Evolutionary conservation across 2,329 filamentous ascomycete genomes (phyloP).

Genomic region (Aspergillus cejpii): DNA sequence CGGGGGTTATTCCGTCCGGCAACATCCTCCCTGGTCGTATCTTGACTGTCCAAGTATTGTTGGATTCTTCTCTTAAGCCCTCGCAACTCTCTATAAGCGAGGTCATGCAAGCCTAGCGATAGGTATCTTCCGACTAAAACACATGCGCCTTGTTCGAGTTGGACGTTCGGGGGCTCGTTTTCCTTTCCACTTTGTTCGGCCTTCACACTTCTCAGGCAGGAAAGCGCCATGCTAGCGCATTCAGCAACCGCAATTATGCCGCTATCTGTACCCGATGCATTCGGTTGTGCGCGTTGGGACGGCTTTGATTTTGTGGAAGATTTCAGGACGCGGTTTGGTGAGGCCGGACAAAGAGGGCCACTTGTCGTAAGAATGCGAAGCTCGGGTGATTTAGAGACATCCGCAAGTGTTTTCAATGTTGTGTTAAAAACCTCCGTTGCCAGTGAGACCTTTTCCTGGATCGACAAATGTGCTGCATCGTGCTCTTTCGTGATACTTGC

Average conservation of each 20-base stretch:
- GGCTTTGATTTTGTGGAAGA: constrained; percentile 21
- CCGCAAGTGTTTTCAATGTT: constrained; percentile 40
- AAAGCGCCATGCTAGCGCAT: constrained; percentile 37
- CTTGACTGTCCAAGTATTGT: constrained; percentile 23
- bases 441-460: constrained; percentile 37
- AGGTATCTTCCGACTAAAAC: constrained; percentile 39
- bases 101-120: constrained; percentile 36
- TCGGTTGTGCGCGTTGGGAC: constrained; percentile 5
- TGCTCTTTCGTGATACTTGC: constrained; percentile 22
- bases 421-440: constrained; percentile 44
- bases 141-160: constrained; percentile 40
- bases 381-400: constrained; percentile 29
- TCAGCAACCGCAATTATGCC: constrained; percentile 33
- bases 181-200: constrained; percentile 21
- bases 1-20: constrained; percentile 9
- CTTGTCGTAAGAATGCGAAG: constrained; percentile 8
- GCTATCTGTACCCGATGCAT: constrained; percentile 11
- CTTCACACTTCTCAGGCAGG: constrained; percentile 34
- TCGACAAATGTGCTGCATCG: constrained; percentile 26
- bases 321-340: constrained; percentile 25
- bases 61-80: constrained; percentile 35
- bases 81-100: constrained; percentile 39
- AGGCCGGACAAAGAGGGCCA: constrained; percentile 23
- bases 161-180: constrained; percentile 28
- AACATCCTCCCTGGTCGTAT: constrained; percentile 14